Evolutionary conservation across 495 filamentous ascomycete species (phyloP).

Genomic region (Penicillium egyptiacum): DNA sequence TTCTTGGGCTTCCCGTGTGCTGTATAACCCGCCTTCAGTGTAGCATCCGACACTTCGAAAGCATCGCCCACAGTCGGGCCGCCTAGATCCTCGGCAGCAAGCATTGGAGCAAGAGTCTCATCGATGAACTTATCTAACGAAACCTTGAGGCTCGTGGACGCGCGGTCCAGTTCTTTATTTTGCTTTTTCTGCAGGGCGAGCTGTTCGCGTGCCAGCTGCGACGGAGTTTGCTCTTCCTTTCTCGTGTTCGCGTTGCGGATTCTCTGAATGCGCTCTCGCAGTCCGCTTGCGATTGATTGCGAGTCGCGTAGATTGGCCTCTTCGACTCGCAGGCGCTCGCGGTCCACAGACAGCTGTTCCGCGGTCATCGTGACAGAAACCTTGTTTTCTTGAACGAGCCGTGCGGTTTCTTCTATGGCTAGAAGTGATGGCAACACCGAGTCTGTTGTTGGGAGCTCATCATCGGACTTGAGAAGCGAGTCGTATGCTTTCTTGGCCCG

Average conservation of each 20-base stretch:
- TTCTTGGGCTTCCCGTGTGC: slow-evolving; percentile 70
- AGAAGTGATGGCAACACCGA: slow-evolving; percentile 72
- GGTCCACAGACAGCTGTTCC: slow-evolving; percentile 51
- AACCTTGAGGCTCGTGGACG: slow-evolving; percentile 57
- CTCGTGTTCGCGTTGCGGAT: slow-evolving; percentile 54
- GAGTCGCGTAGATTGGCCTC: slow-evolving; percentile 61
- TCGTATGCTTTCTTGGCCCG: slow-evolving; percentile 65
- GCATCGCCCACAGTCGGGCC: slow-evolving; percentile 81
- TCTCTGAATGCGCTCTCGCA: slow-evolving; percentile 59
- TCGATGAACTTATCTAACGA: slow-evolving; percentile 73
- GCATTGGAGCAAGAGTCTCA: slow-evolving; percentile 70
- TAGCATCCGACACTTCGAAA: slow-evolving; percentile 59
- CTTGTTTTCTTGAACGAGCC: slow-evolving; percentile 62
- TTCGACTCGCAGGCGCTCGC: slow-evolving; percentile 58
- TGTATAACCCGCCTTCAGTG: slow-evolving; percentile 68
- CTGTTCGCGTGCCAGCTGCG: slow-evolving; percentile 60
- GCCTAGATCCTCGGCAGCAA: slow-evolving; percentile 83
- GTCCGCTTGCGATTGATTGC: slow-evolving; percentile 47
- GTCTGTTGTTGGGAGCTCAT: slow-evolving; percentile 61
- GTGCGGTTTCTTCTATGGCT: slow-evolving; percentile 63
- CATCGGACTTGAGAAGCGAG: slow-evolving; percentile 56
- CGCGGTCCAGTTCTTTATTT: slow-evolving; percentile 53
- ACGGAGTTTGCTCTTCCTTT: slow-evolving; percentile 55
- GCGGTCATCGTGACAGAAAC: slow-evolving; percentile 56
- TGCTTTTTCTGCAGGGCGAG: slow-evolving; percentile 58